Conservation (phyloP, 441 rosid genomes). For the Oxalis stricta region DNA sequence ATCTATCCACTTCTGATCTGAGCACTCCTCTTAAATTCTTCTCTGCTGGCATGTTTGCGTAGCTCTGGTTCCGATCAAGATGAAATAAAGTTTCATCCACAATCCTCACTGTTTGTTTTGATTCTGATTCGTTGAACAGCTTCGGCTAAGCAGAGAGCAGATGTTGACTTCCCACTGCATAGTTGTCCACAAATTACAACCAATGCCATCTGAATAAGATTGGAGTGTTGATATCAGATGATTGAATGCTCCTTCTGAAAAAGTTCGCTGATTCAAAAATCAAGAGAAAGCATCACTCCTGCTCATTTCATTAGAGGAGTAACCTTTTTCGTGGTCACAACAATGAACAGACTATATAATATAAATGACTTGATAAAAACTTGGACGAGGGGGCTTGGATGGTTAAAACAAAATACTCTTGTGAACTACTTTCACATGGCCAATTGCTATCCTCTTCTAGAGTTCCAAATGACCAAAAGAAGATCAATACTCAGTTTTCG, state of each 20-base stretch:
- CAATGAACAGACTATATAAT: too few relatives aligned
- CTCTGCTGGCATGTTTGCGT: slow-evolving; percentile 77
- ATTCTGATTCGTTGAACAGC: slow-evolving; percentile 52
- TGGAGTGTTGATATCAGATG: not conserved
- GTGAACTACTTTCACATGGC: too few relatives aligned
- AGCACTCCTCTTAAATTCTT: slow-evolving; percentile 82
- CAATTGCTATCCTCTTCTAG: too few relatives aligned
- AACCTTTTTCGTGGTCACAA: too few relatives aligned
- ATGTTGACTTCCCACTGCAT: slow-evolving; percentile 78
- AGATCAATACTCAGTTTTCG: too few relatives aligned
- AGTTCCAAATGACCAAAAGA: too few relatives aligned
- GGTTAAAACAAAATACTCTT: too few relatives aligned
- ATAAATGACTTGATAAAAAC: too few relatives aligned
- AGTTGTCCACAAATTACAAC: slow-evolving; percentile 93
- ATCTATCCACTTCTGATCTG: slow-evolving; percentile 93
- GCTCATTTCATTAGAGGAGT: slow-evolving; percentile 27
- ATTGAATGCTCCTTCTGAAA: not conserved
- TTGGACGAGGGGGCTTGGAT: too few relatives aligned
- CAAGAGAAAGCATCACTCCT: not conserved
- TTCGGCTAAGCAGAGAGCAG: slow-evolving; percentile 48
- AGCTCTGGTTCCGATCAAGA: slow-evolving; percentile 81
- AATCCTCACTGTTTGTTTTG: slow-evolving; percentile 43
- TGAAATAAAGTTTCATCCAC: slow-evolving; percentile 70
- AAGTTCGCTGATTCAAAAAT: slow-evolving; percentile 1
- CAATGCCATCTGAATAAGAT: slow-evolving; percentile 40